A percentile compares a stretch with the other conserved stretches of the same genome.
Conservation (phyloP, 78 protist genomes). For the Planoprotostelium fungivorum region DNA sequence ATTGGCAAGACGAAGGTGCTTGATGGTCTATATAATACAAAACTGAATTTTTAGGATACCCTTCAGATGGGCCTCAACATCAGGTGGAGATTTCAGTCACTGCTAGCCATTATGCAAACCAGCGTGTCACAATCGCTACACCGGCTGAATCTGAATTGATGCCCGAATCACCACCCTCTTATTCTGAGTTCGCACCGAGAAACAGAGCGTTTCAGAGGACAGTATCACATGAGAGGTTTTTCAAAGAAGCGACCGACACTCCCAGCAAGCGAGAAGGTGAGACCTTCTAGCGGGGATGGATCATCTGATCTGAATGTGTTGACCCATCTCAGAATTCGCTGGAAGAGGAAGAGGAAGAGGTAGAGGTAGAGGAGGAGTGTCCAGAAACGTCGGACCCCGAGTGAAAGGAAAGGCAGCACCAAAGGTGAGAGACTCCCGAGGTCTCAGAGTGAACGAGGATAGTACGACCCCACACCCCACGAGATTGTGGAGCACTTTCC, state of each 20-base stretch:
- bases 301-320: neutral
- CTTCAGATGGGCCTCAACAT: neutral
- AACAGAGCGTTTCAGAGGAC: neutral
- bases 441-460: neutral
- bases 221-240: neutral
- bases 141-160: conserved; percentile 26
- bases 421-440: neutral
- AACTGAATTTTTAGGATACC: neutral
- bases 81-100: neutral
- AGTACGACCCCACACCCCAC: neutral
- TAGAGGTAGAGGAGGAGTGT: conserved; percentile 34
- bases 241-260: neutral
- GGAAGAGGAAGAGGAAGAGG: conserved; percentile 53
- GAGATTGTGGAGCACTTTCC: conserved; percentile 27
- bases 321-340: neutral
- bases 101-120: neutral
- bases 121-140: neutral
- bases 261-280: neutral
- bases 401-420: neutral
- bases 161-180: conserved; percentile 43
- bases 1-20: conserved; percentile 43
- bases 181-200: conserved; percentile 19
- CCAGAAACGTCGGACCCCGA: neutral
- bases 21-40: neutral
- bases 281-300: neutral